A percentile compares a stretch with the other conserved stretches of the same genome.
These are phyloP conservation scores for Rhizoclosmatium globosum DNA, from an alignment of 192 early-diverging fungal genomes.

Conservation along the genomic window DNA sequence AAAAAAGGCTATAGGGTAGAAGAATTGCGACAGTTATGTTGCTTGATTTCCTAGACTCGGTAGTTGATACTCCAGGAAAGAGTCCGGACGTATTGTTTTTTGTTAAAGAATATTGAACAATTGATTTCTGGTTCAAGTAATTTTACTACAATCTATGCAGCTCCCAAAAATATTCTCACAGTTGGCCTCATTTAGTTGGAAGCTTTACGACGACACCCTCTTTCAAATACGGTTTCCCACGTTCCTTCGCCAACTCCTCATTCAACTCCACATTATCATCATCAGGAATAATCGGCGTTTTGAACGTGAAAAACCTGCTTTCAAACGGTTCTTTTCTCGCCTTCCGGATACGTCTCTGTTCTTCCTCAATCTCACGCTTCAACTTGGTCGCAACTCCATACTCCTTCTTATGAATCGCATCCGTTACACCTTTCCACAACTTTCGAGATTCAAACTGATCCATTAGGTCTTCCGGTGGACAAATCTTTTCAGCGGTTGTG, in stretches of 20 bases:
- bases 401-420: conserved; percentile 64
- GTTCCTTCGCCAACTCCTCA: conserved; percentile 1
- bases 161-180: no score
- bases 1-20: no score
- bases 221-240: conserved; percentile 38
- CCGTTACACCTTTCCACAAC: conserved; percentile 70
- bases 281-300: conserved; percentile 19
- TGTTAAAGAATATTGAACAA: no score
- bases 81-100: no score
- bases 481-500: conserved; percentile 55
- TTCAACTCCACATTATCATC: neutral
- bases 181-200: no score
- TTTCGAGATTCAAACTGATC: conserved; percentile 68
- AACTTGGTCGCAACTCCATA: conserved; percentile 67
- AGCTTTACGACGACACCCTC: conserved; percentile 47
- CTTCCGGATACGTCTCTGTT: conserved; percentile 62
- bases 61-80: no score
- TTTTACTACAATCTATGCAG: no score
- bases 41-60: no score
- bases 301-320: conserved; percentile 69
- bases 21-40: no score
- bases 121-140: no score
- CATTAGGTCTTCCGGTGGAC: conserved; percentile 67
- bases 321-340: conserved; percentile 52
- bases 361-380: conserved; percentile 75